phyloP scores from a whole-genome alignment of 139 green algal species.

The Closterium sp. region DNA sequence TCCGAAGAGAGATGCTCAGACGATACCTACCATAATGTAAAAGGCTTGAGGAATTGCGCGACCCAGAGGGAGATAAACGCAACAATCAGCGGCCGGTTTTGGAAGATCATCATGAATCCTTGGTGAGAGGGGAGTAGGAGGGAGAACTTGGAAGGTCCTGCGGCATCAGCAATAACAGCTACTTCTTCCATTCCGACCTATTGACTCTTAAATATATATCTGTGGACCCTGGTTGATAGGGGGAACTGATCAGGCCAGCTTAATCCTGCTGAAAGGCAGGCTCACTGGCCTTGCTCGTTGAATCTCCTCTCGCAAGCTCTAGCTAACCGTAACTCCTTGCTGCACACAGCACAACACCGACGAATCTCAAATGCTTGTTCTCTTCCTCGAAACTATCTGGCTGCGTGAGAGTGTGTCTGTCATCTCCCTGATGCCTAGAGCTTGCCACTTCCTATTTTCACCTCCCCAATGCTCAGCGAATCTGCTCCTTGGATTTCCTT shows the following conservation, averaged over 20 bases:
- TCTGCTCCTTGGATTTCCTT: neutral
- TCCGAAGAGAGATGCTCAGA: neutral
- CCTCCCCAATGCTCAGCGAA: too few relatives aligned
- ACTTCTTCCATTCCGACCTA: neutral
- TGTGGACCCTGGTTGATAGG: neutral
- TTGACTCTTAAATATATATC: neutral
- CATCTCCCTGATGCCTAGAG: neutral
- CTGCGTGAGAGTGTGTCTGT: neutral
- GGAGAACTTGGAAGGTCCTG: neutral
- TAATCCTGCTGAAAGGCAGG: neutral
- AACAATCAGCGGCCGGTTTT: neutral
- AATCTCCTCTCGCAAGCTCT: too few relatives aligned
- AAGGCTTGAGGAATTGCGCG: constrained; percentile 1
- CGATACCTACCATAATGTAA: neutral
- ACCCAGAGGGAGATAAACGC: constrained; percentile 2
- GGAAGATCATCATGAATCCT: neutral
- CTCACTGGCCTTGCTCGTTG: too few relatives aligned
- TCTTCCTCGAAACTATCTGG: neutral
- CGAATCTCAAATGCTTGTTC: neutral
- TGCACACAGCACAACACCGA: too few relatives aligned
- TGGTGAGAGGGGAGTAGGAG: neutral
- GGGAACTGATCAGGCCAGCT: neutral
- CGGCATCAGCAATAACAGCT: neutral
- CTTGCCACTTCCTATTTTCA: neutral
- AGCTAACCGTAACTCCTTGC: too few relatives aligned